Evolutionary conservation across 2,329 filamentous ascomycete species (phyloP).

Genomic region (Fusarium brevicatenulatum): DNA sequence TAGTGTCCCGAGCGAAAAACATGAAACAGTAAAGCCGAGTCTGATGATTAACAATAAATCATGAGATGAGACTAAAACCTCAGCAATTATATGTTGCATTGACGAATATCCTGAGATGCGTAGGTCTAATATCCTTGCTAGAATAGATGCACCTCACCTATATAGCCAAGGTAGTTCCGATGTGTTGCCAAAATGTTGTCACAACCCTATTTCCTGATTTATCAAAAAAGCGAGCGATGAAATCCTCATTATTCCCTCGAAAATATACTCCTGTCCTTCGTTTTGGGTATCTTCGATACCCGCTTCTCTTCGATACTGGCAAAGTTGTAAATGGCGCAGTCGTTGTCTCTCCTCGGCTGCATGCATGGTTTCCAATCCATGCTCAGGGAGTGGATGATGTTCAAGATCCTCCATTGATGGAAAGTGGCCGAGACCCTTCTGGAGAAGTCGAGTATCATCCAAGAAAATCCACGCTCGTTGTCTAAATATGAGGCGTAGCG

Average conservation of each 20-base stretch:
- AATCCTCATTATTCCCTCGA: not conserved
- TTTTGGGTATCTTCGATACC: not conserved
- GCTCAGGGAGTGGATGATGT: not conserved
- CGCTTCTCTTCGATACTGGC: not conserved
- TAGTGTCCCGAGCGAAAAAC: accelerated
- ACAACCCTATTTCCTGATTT: not conserved
- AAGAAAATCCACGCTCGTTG: not conserved
- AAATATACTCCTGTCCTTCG: not conserved
- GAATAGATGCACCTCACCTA: not conserved
- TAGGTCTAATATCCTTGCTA: too few relatives aligned
- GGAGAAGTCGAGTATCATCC: not conserved
- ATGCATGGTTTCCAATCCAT: accelerated
- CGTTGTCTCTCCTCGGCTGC: not conserved
- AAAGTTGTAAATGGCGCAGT: not conserved
- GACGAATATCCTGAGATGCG: not conserved
- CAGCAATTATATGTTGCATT: accelerated
- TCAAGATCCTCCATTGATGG: not conserved
- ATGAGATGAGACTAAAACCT: too few relatives aligned
- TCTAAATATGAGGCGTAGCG: not conserved
- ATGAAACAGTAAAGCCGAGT: not conserved
- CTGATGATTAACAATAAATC: not conserved
- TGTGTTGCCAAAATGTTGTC: not conserved
- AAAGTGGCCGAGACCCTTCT: not conserved
- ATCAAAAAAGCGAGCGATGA: not conserved
- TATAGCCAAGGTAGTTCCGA: not conserved